Percentiles rank a stretch among this genome's conserved stretches.
These are phyloP conservation scores for Hanseniaspora guilliermondii DNA, from an alignment of 805 yeast species.

Conservation along the genomic window DNA sequence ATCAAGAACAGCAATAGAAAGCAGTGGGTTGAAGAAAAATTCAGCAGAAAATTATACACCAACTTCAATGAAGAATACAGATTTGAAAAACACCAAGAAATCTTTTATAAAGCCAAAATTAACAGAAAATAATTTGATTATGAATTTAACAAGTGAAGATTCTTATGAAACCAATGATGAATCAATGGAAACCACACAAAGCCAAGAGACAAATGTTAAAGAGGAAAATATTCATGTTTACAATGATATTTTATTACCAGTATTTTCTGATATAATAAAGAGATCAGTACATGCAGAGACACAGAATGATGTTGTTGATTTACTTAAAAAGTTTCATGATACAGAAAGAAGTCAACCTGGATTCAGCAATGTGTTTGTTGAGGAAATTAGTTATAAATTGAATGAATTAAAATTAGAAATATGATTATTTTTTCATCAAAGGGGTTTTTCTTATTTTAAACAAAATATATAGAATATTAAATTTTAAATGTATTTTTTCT, in stretches of 20 bases:
- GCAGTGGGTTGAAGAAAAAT: background rate
- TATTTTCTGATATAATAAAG: conserved; percentile 14
- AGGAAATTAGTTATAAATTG: conserved; percentile 35
- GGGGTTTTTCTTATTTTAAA: too few relatives aligned
- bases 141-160: background rate
- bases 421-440: background rate
- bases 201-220: conserved; percentile 4
- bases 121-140: too few relatives aligned
- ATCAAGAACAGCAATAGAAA: background rate
- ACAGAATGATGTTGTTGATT: conserved; percentile 32
- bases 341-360: conserved; percentile 51
- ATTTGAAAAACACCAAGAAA: background rate
- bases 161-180: conserved; percentile 15
- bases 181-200: conserved; percentile 15
- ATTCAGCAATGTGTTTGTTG: conserved; percentile 50
- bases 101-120: background rate
- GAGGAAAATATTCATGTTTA: conserved; percentile 25
- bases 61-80: background rate
- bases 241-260: conserved; percentile 29
- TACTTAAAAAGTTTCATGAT: conserved; percentile 32
- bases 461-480: too few relatives aligned
- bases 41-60: conserved; percentile 11
- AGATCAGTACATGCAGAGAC: conserved; percentile 45
- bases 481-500: too few relatives aligned
- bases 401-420: conserved; percentile 2